Base-by-base conservation (phyloP, 75 land plant genomes). In the Sequoiadendron giganteum region DNA sequence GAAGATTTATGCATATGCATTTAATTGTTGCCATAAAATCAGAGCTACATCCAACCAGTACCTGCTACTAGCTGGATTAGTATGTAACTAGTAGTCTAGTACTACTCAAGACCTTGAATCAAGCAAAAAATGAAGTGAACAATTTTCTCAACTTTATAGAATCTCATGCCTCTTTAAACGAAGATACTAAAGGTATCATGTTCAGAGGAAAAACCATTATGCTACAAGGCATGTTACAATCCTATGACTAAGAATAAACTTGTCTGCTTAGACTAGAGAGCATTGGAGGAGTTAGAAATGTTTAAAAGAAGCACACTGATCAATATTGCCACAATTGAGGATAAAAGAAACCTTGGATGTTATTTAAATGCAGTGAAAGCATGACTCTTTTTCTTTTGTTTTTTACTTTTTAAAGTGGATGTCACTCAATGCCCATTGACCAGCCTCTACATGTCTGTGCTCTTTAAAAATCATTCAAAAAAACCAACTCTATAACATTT, bases 141-240 rank as follows among this genome's bases (percentile, higher is more conserved):
- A 75, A 75, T 5, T 82, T 82, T 82, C 1, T 47, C 34, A 47
- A 47, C 32, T 25, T 47, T 28, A 34, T 10, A 82, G 4, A 4
- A n/a, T 82, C 43, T 19, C 32, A 8, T 6, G 54, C 32, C 84
- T 47, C 84, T 47, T 28, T 45, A n/a, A 82, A 47, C 5, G 11
- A 11, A 10, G 30, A n/a, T 45, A n/a, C 32, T 14, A 32, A 82
- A 82, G 32, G 30, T 40, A 79, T 42, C 45, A 1, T 79, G 42
- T 77, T 78, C 81, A 78, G 25, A 78, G 45, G 49, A 81, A 45
- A 82, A 9, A 28, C 52, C 4, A 13, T 75, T 82, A 34, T 42
- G 21, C 32, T 47, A 82, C 48, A 82, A 82, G 8, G 48, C 48
- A 81, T 81, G 48, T 81, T 81, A 81, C 32, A 82, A 82, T 82